Evolutionary conservation across 2,329 filamentous ascomycete species (phyloP).

Genomic region (Aspergillus flavus): DNA sequence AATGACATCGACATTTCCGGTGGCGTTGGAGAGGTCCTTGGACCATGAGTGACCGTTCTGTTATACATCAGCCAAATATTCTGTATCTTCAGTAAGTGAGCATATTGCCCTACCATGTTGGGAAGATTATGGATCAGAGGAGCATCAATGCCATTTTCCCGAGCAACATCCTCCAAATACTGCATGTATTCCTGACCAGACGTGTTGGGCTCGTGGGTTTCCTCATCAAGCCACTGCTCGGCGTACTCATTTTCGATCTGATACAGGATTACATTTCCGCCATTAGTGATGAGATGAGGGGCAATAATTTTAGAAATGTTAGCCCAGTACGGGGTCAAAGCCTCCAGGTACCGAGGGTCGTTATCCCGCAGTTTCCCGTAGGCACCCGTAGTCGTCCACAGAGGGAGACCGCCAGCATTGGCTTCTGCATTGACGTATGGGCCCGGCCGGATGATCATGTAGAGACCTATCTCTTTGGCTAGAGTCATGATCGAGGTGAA

Average conservation of each 20-base stretch:
- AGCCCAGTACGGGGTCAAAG: slow-evolving; percentile 35
- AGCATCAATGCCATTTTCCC: slow-evolving; percentile 61
- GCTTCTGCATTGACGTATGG: slow-evolving; percentile 67
- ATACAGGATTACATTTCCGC: slow-evolving; percentile 31
- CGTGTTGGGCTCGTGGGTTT: slow-evolving; percentile 48
- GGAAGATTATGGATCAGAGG: slow-evolving; percentile 63
- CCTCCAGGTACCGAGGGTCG: slow-evolving; percentile 33
- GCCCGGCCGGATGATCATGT: slow-evolving; percentile 59
- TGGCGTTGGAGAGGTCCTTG: slow-evolving; percentile 59
- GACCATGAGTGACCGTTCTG: slow-evolving; percentile 59
- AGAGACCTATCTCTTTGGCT: slow-evolving; percentile 57
- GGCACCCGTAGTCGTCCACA: slow-evolving; percentile 63
- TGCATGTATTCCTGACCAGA: slow-evolving; percentile 48
- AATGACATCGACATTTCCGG: slow-evolving; percentile 45
- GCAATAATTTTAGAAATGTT: slow-evolving; percentile 34
- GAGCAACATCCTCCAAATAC: slow-evolving; percentile 55
- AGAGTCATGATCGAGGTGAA: slow-evolving; percentile 56
- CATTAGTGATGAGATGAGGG: slow-evolving; percentile 33
- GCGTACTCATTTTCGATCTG: slow-evolving; percentile 42
- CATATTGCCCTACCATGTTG: slow-evolving; percentile 47
- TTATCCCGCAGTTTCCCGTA: slow-evolving; percentile 37
- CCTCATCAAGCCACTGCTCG: slow-evolving; percentile 39
- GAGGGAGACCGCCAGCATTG: slow-evolving; percentile 63
- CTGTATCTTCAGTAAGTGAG: no score
- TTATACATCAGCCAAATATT: not conserved